Evolutionary conservation across 768 basidiomycete species (phyloP).

Genomic region (Suillus discolor): DNA sequence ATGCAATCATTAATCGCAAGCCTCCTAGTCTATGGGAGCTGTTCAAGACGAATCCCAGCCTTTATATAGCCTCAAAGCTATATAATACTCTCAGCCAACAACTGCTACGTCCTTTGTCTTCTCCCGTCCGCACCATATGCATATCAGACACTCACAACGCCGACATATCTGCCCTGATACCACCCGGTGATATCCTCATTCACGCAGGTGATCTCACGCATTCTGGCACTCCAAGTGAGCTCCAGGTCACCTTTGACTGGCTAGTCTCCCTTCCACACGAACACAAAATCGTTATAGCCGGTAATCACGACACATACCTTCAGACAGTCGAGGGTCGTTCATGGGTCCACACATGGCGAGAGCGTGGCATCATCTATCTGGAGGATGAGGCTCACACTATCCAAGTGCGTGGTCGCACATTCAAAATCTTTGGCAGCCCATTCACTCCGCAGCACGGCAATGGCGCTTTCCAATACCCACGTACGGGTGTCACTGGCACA

Average conservation of each 20-base stretch:
- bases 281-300: slow-evolving; percentile 45
- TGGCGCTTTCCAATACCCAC: slow-evolving; percentile 41
- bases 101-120: neutral
- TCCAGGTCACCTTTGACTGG: slow-evolving; percentile 34
- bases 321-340: slow-evolving; percentile 18
- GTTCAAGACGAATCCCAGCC: neutral
- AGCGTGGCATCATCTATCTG: slow-evolving; percentile 36
- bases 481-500: slow-evolving; percentile 6
- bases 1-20: neutral
- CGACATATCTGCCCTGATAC: slow-evolving; percentile 30
- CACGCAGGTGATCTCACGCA: slow-evolving; percentile 44
- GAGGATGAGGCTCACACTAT: slow-evolving; percentile 33
- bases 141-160: slow-evolving; percentile 34
- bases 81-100: neutral
- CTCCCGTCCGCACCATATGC: neutral
- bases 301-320: slow-evolving; percentile 44
- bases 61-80: neutral
- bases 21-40: neutral
- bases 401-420: slow-evolving; percentile 29
- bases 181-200: slow-evolving; percentile 43
- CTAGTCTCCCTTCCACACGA: slow-evolving; percentile 36
- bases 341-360: slow-evolving; percentile 22
- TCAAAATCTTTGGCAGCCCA: slow-evolving; percentile 43
- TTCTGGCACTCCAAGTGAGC: slow-evolving; percentile 36
- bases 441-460: slow-evolving; percentile 39